Evolutionary conservation across 2,329 filamentous ascomycete species (phyloP), one percentile per base, ranked within the genome.

Genomic region (Cordyceps pruinosa): DNA sequence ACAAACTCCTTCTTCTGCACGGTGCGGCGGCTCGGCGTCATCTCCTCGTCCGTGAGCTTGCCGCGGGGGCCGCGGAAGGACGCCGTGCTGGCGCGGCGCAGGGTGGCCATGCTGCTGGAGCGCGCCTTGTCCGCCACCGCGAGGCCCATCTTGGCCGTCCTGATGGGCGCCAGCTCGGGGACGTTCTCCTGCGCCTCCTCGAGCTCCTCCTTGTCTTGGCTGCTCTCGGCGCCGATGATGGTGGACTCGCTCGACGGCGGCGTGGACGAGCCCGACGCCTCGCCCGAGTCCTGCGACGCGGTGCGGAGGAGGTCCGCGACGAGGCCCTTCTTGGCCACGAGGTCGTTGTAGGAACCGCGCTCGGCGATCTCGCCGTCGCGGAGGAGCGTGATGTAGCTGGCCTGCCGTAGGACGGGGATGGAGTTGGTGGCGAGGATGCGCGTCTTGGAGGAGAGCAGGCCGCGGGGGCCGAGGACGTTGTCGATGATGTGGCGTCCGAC

Each of bases 401-500:
- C 89, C 69, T 96, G 89, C 66, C 88, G 85, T 32, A 99, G 77
- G 5, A 99, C 90, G 6, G 91, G 85, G 58, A 99, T 97, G 0
- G 94, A 89, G 69, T 99, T 99, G 21, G 94, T 99, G 10, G 94
- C 92, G 50, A 99, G 79, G 56, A 99, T 89, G 62, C 93, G 86
- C 7, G 93, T 97, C 74, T 97, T 97, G 39, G 87, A 83, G 52
- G 78, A 81, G 25, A 99, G 80, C 7, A 99, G 77, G 62, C 94
- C 94, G 60, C 86, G 87, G 5, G 88, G 80, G 13, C 94, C 94
- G 35, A 99, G 83, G 1, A 99, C 94, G 61, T 94, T 90, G 68
- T 97, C 89, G 66, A 97, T 97, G 58, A 99, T 82, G 73, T 99
- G 94, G 61, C 90, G 83, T 50, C 94, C 94, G 59, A 99, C 94